Base-by-base conservation (phyloP, 352 stramenopile species). In the Globisporangium recalcitrans region DNA sequence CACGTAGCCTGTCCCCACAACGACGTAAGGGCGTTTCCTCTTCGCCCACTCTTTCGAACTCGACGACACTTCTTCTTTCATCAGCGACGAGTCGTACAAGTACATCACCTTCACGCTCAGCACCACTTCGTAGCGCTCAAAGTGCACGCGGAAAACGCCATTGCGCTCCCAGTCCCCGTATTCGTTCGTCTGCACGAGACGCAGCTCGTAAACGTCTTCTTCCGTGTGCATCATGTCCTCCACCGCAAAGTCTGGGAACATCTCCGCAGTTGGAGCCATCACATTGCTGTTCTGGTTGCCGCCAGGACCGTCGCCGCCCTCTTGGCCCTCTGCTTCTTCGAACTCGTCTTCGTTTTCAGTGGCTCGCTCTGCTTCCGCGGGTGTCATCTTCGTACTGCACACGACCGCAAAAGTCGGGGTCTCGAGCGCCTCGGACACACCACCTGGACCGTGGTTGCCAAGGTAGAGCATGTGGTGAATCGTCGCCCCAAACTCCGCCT, bases 51-150 rank as follows among this genome's bases (percentile, higher is more conserved):
- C 85, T 1, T 73, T 52, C 1, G 84, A 91, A 11, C 62, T 73
- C 22, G 84, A 88, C 14, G 73, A 73, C 19, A 91, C 74, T 26
- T 93, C 80, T 19, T 86, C 77, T 26, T 86, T 86, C 71, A 95
- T 77, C 5, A 92, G 63, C 13, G 86, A 88, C 21, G 82, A 89
- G 64, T 95, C 86, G 52, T 88, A 91, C 13, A 95, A 58, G 31
- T 95, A 93, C 84, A 95, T 93, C 51, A 95, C 68, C 52, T 91
- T 87, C 32, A 95, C 70, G 24, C 77, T 91, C n/a, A 95, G 59
- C 16, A 95, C 84, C 19, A 93, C 82, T 64, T 95, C 86, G 57
- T 87, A 89, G 3, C 86, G 77, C 52, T 95, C 85, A 73, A 95
- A 93, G 57, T 88, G 79, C 36, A 93, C 78, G 21, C 80, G 82